These are phyloP conservation scores for Penicillium decumbens DNA, from an alignment of 2,329 filamentous ascomycete species.

Conservation along the genomic window DNA sequence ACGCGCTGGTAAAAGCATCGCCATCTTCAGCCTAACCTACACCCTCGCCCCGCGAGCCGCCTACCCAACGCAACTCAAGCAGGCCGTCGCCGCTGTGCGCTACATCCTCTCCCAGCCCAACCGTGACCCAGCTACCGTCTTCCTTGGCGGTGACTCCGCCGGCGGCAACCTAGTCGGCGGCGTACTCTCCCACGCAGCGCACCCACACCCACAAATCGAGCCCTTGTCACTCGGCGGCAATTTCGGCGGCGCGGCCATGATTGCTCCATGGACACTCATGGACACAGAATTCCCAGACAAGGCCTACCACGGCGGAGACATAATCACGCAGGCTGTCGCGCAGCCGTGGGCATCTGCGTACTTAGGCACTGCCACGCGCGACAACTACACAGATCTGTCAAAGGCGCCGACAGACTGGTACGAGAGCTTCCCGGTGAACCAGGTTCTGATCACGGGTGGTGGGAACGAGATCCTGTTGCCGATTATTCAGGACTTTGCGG, in stretches of 20 bases:
- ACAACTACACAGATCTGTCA: slow-evolving; percentile 53
- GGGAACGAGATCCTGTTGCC: slow-evolving; percentile 55
- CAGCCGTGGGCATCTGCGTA: slow-evolving; percentile 49
- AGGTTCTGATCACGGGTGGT: slow-evolving; percentile 53
- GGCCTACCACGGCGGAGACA: slow-evolving; percentile 50
- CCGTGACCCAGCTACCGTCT: slow-evolving; percentile 33
- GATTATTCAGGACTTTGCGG: slow-evolving; percentile 50
- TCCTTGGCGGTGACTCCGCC: slow-evolving; percentile 44
- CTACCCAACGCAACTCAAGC: slow-evolving; percentile 43
- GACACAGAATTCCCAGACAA: slow-evolving; percentile 43
- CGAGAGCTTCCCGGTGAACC: slow-evolving; percentile 45
- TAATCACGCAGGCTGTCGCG: slow-evolving; percentile 42
- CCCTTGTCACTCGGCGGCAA: slow-evolving; percentile 41
- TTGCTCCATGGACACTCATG: slow-evolving; percentile 57
- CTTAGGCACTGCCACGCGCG: slow-evolving; percentile 38
- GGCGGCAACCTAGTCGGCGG: slow-evolving; percentile 42
- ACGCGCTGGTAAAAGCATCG: slow-evolving; percentile 43
- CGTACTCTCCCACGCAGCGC: slow-evolving; percentile 42
- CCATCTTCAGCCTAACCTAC: slow-evolving; percentile 55
- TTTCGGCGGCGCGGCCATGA: slow-evolving; percentile 50
- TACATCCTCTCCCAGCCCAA: slow-evolving; percentile 36
- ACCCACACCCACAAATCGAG: slow-evolving; percentile 53
- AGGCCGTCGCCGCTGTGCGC: slow-evolving; percentile 40
- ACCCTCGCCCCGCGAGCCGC: slow-evolving; percentile 48
- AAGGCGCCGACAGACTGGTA: slow-evolving; percentile 53